Evolutionary conservation across 179 eudicot species (phyloP).

Genomic region (Silene coronaria): DNA sequence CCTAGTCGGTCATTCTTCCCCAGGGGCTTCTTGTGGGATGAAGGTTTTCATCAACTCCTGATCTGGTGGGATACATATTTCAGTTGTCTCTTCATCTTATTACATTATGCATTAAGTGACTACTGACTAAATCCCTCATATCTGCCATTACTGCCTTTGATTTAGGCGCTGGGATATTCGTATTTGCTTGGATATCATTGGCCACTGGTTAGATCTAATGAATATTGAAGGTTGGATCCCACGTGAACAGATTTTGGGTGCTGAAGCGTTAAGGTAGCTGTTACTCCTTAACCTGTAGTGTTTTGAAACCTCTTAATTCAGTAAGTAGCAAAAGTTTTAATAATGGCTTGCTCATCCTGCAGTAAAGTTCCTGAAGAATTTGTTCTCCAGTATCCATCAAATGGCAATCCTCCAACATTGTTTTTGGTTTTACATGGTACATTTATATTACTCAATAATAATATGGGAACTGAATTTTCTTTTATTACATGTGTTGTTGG

Average conservation of each 20-base stretch:
- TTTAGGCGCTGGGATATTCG: slow-evolving; percentile 89
- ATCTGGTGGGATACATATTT: slow-evolving; percentile 54
- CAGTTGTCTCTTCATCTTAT: neutral
- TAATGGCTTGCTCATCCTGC: slow-evolving; percentile 23
- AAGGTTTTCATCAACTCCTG: slow-evolving; percentile 92
- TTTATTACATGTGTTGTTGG: neutral
- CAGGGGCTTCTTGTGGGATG: slow-evolving; percentile 97
- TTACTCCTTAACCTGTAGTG: neutral
- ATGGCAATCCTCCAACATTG: slow-evolving; percentile 95
- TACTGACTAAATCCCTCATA: slow-evolving; percentile 12
- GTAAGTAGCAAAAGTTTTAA: neutral
- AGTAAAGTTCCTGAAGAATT: slow-evolving; percentile 96
- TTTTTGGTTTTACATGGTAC: slow-evolving; percentile 85
- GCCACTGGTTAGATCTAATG: slow-evolving; percentile 96
- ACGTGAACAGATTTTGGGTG: slow-evolving; percentile 97
- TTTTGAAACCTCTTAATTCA: slow-evolving; percentile 4
- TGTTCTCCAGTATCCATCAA: slow-evolving; percentile 84
- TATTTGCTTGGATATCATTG: slow-evolving; percentile 83
- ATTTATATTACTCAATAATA: slow-evolving; percentile 5
- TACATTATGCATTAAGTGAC: neutral
- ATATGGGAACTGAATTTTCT: neutral
- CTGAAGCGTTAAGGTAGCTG: slow-evolving; percentile 79
- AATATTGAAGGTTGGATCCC: slow-evolving; percentile 99
- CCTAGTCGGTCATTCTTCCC: slow-evolving; percentile 98
- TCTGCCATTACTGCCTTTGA: slow-evolving; percentile 4